Evolutionary conservation across 306 rosid species (phyloP).

Genomic region (Cicer judaicum): DNA sequence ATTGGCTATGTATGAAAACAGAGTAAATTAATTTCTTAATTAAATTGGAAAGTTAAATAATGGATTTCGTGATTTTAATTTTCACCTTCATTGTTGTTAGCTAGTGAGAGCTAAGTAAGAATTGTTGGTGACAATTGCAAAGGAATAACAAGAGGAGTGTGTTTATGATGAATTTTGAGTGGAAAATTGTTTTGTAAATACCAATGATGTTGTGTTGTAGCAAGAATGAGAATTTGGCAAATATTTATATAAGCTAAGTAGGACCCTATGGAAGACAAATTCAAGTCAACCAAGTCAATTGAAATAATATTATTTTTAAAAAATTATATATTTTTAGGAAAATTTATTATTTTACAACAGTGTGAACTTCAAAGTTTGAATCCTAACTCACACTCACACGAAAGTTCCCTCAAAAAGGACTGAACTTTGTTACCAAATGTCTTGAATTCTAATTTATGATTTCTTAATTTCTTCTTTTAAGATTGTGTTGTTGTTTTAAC

Average conservation of each 20-base stretch:
- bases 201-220: not conserved
- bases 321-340: not conserved
- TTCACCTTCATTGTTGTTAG: not conserved
- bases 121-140: not conserved
- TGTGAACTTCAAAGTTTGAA: not conserved
- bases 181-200: not conserved
- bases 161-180: not conserved
- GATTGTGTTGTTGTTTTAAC: too few species aligned
- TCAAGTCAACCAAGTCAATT: conserved; percentile 13
- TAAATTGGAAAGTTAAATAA: not conserved
- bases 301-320: not conserved
- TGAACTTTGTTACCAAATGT: too few species aligned
- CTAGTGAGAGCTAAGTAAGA: not conserved
- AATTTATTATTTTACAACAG: not conserved
- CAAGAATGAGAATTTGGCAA: not conserved
- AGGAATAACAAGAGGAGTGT: not conserved
- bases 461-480: too few species aligned
- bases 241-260: not conserved
- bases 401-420: not conserved
- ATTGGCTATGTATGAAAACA: not conserved
- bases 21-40: not conserved
- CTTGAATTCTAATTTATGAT: too few species aligned
- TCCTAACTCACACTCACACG: not conserved
- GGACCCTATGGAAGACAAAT: not conserved
- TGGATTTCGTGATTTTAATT: not conserved